Base-by-base conservation (phyloP, 306 rosid genomes). In the Sicyos baderoa region DNA sequence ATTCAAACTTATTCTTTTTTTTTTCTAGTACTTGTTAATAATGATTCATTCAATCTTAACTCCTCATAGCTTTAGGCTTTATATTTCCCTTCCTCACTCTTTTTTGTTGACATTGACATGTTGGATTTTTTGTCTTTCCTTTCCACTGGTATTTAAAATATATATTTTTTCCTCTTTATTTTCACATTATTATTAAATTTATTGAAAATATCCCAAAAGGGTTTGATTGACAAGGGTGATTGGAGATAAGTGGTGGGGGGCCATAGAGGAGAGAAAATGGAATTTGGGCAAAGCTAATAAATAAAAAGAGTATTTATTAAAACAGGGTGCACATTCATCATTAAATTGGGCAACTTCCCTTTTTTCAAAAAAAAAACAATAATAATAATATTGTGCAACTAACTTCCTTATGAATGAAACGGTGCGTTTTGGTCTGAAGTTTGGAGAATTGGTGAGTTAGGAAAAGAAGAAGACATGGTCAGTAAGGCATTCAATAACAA, bases 61-160 rank as follows among this genome's bases (percentile, higher is more conserved):
- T 18, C 15, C 52, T 63, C 10, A 3, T 10, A 42, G 16, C 29
- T 63, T 40, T 2, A 42, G 32, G 69, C 52, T 42, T 37, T 62
- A 37, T 59, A n/a, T 60, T 60, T 29, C 7, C 9, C 37, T 15
- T 25, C 8, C 4, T 17, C 17, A n/a, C 0, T 25, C 3, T n/a
- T 16, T 21, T 57, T 61, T 42, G 15, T 42, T 42, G 69, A 63
- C 52, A 40, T 12, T 42, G 52, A 42, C 52, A 63, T 40, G 11
- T 40, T 17, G 32, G 69, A 63, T 63, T 40, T 25, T 63, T 61
- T 32, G 50, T 9, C 49, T n/a, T 17, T 61, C 68, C 25, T 60
- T 61, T n/a, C 50, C 68, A 61, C 50, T 63, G 21, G 13, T 40
- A 65, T 65, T 44, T 45, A 45, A 66, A 66, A 22, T 66, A 2